Evolutionary conservation across 2,329 filamentous ascomycete genomes (phyloP), one percentile per base, ranked within the genome.

Genomic region (Trichoderma aggressivum): DNA sequence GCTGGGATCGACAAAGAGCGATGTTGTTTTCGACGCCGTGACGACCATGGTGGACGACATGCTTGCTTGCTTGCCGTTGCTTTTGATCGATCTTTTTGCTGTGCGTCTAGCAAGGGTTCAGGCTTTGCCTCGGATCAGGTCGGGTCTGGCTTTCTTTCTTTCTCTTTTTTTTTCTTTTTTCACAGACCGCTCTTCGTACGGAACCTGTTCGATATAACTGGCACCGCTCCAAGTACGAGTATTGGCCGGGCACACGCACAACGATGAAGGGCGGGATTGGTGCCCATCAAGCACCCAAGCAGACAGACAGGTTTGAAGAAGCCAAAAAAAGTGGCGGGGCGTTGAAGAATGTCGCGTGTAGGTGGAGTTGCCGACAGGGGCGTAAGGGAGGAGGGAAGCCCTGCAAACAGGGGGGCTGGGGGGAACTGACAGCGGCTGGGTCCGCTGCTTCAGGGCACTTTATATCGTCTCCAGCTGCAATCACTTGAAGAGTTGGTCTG

Each of bases 1-100:
- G 39, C 75, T 71, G 78, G 71, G 76, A 74, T 74, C 73, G 69
- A 74, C 70, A 56, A 75, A 75, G 63, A 77, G 72, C 30, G 77
- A 71, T 21, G 73, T 72, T 62, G 74, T 66, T 69, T 75, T 69
- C 56, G 66, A 60, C 16, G 66, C 43, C 24, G 76, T 72, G 62
- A 77, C 73, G 70, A 79, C 76, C 79, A 80, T 79, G 70, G 81
- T 80, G 73, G 71, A 73, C 56, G 75, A 73, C 74, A 77, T 76
- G 34, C 59, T 39, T 61, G 58, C 56, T 30, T 21, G n/a, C 18
- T 58, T 2, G 7, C 7, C 61, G 21, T 59, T 43, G 60, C 34
- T 21, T n/a, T 10, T 24, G 43, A n/a, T 28, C n/a, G 26, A 28
- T 28, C 18, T 50, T 47, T 11, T n/a, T n/a, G n/a, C n/a, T 24